Conservation (phyloP, 148 eudicot species). For the Agrostemma githago region DNA sequence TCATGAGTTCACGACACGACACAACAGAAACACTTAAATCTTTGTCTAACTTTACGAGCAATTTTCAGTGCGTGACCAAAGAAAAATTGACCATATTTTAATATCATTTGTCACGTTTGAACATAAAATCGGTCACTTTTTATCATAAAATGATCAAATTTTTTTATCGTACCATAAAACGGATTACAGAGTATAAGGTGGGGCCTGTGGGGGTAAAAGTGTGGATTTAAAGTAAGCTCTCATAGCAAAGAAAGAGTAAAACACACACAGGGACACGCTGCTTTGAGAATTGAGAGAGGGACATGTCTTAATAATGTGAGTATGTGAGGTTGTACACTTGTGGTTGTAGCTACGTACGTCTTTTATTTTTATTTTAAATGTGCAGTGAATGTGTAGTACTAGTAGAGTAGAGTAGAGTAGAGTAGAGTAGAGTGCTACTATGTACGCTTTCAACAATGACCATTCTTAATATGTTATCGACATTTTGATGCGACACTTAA, state of each 20-base stretch:
- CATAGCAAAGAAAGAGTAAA: conserved; percentile 9
- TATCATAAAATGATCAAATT: too few relatives aligned
- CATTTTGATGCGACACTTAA: conserved; percentile 12
- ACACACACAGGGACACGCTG: background rate
- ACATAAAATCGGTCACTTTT: too few relatives aligned
- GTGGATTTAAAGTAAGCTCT: conserved; percentile 13
- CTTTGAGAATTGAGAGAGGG: conserved; percentile 15
- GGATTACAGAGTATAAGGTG: too few relatives aligned
- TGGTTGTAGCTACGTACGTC: background rate
- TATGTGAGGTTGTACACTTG: too few relatives aligned
- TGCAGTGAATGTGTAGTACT: background rate
- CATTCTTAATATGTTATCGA: conserved; percentile 3
- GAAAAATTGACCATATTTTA: too few relatives aligned
- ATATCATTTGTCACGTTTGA: too few relatives aligned
- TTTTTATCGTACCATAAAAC: too few relatives aligned
- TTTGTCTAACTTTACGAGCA: too few relatives aligned
- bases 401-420: too few relatives aligned
- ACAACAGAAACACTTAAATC: too few relatives aligned
- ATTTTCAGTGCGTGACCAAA: too few relatives aligned
- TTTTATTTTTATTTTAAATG: background rate
- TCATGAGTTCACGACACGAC: too few relatives aligned
- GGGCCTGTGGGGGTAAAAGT: background rate
- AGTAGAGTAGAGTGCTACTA: background rate
- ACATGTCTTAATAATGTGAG: conserved; percentile 12
- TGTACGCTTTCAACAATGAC: conserved; percentile 5